Base-by-base conservation (phyloP, 1,284 basidiomycete species). In the Apiotrichum akiyoshidainum region DNA sequence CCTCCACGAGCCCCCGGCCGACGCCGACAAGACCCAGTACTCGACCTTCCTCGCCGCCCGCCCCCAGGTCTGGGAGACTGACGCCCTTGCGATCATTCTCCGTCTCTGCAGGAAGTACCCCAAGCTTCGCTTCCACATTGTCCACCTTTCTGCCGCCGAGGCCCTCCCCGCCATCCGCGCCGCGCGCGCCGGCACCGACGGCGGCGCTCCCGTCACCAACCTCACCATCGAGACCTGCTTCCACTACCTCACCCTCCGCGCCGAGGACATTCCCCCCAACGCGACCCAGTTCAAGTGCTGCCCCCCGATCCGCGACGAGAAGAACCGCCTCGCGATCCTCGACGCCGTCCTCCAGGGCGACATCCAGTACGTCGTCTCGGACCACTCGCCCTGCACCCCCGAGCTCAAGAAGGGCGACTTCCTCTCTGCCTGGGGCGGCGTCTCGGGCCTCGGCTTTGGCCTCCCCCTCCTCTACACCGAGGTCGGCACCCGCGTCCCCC, bases 191-290 rank as follows among this genome's bases (percentile, higher is more conserved):
- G 78, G 82, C 5, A 85, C 86, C 1, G 65, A 78, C 10, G 71
- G 73, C 5, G 55, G 50, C 14, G 19, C 21, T 14, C 68, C 69
- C 0, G 47, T 74, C 31, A 21, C 39, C 33, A 86, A 86, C 42
- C 79, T 94, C 54, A 91, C 91, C 0, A 89, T 92, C 57, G 93
- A 96, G 80, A 96, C 93, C 0, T 95, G 92, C 78, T 94, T 93
- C 79, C 92, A 96, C 78, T 96, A 96, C 79, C 84, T 95, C 40
- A 85, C 85, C 12, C 64, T 80, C 4, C 64, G 63, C 39, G 67
- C 74, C 8, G 78, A 78, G 58, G 68, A 71, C 21, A 77, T 81
- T 52, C 90, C 89, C 7, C 76, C 82, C 59, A 87, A 69, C 49
- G 69, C 70, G 9, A 77, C 74, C 11, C 66, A 74, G 56, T 74